Evolutionary conservation across 345 rosid species (phyloP).

Genomic region (Microcos paniculata): DNA sequence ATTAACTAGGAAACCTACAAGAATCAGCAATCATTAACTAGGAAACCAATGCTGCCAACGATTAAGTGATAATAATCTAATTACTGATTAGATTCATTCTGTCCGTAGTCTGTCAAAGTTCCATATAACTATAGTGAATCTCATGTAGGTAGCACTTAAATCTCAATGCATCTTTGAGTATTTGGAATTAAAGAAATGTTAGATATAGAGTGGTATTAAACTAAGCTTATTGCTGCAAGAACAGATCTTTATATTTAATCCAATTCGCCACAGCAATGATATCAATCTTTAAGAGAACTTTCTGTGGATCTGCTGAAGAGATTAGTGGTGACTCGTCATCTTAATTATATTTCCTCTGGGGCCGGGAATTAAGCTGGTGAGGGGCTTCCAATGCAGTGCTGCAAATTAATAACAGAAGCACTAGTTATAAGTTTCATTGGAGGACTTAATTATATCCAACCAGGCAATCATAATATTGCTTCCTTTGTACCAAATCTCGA

Average conservation of each 20-base stretch:
- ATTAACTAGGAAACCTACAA: not conserved
- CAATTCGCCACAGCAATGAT: not conserved
- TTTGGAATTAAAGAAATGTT: not conserved
- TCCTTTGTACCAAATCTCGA: too few species aligned
- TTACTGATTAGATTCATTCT: not conserved
- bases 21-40: not conserved
- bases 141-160: conserved; percentile 8
- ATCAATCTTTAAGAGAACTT: not conserved
- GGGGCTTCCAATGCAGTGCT: too few species aligned
- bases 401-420: too few species aligned
- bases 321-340: not conserved
- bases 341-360: too few species aligned
- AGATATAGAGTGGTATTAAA: not conserved
- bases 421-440: not conserved
- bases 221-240: not conserved
- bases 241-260: not conserved
- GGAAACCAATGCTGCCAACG: conserved; percentile 1
- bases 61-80: not conserved
- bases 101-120: not conserved
- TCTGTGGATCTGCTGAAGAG: not conserved
- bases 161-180: not conserved
- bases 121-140: not conserved
- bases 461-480: too few species aligned
- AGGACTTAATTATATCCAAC: not conserved
- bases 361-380: too few species aligned